These are phyloP conservation scores for Neltuma alba DNA, from an alignment of 306 rosid genomes.

Conservation along the genomic window DNA sequence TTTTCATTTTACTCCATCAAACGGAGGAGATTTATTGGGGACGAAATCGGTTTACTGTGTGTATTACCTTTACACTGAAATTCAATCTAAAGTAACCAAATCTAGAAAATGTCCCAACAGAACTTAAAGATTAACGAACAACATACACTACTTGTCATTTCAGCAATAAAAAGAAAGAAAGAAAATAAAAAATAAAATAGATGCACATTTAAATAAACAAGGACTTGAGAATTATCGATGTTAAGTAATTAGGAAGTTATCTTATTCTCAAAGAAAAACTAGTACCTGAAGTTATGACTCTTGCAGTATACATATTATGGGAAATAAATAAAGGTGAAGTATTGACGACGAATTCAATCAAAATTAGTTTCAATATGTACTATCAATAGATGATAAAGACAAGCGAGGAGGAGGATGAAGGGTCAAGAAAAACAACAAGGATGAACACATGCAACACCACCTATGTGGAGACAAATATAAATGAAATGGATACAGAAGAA, in stretches of 20 bases:
- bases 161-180: no score
- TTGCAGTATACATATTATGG: background rate
- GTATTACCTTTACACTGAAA: no score
- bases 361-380: background rate
- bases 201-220: no score
- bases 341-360: background rate
- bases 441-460: background rate
- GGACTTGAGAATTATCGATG: no score
- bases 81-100: no score
- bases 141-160: no score
- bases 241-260: background rate
- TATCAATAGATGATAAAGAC: background rate
- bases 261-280: background rate
- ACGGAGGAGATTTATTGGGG: no score
- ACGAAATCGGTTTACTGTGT: no score
- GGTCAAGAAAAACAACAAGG: background rate
- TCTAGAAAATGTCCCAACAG: no score
- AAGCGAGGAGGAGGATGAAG: background rate
- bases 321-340: background rate
- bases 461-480: slow-evolving; percentile 1
- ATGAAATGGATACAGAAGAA: background rate
- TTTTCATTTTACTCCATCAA: no score
- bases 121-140: no score
- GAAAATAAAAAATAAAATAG: no score
- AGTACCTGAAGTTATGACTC: background rate